phyloP scores from a whole-genome alignment of 495 filamentous ascomycete genomes.

The Neurospora sp. region DNA sequence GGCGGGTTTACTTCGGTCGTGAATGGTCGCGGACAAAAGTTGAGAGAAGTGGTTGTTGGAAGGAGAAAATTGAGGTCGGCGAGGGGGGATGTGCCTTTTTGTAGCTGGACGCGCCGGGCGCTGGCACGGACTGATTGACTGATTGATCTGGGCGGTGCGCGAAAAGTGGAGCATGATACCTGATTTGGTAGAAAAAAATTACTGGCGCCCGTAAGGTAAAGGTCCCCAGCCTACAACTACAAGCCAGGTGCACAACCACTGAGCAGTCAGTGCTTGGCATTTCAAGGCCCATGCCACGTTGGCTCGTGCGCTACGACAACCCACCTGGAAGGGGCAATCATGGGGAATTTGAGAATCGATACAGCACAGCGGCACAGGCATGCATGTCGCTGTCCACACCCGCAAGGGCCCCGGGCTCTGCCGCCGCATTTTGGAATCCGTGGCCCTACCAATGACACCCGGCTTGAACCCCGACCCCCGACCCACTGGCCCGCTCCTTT shows the following conservation, averaged over 20 bases:
- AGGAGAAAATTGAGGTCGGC: constrained; percentile 31
- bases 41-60: constrained; percentile 34
- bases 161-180: constrained; percentile 18
- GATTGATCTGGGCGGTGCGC: constrained; percentile 29
- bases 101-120: constrained; percentile 39
- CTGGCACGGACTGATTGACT: constrained; percentile 34
- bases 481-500: not conserved
- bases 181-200: constrained; percentile 31
- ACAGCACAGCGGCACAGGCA: not conserved
- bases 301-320: constrained; percentile 27
- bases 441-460: not conserved
- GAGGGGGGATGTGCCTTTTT: constrained; percentile 38
- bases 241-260: not conserved
- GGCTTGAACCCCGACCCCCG: not conserved
- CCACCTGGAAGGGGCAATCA: constrained; percentile 13
- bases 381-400: not conserved
- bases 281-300: constrained; percentile 15
- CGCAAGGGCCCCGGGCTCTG: not conserved
- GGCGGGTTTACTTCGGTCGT: constrained; percentile 22
- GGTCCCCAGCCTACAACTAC: not conserved
- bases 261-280: constrained; percentile 6
- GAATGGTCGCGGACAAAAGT: constrained; percentile 24
- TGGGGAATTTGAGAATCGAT: not conserved
- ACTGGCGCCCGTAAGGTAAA: not conserved
- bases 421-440: not conserved